Evolutionary conservation across 371 early-diverging fungal species (phyloP), one percentile per base, ranked within the genome.

Genomic region (Syncephalastrum contaminatum): DNA sequence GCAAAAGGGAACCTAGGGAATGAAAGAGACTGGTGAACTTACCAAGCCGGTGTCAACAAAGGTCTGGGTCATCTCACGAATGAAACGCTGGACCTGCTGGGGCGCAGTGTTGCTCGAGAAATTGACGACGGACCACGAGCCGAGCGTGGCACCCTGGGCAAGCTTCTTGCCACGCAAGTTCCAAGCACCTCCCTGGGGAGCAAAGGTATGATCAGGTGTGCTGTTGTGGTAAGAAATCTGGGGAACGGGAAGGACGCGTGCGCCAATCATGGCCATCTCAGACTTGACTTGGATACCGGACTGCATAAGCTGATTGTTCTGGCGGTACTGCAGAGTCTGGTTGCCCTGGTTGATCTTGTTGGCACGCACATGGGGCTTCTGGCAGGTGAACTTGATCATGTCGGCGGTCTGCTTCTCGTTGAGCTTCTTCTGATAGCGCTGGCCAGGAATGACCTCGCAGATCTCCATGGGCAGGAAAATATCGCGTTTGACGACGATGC

Each of bases 381-480:
- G 86, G 62, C 91, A 88, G 0, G 94, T 89, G 63, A 92, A 91
- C 59, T 84, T 89, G 70, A 97, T 93, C 93, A 96, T 94, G 51
- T 93, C 92, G 0, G 92, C 87, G 0, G 95, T 95, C 77, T 95
- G 88, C 27, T 73, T 77, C 43, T 92, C 93, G 61, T 89, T 87
- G 18, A 93, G 70, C 66, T 92, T 91, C 62, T 88, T 78, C 53
- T 76, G 65, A 62, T 82, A 83, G 22, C 91, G 83, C 73, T 94
- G 95, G 43, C 91, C 93, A 43, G 82, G 79, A 25, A 86, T 66
- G 16, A 96, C 70, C 22, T 83, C 80, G 71, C 96, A 95, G 25
- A 94, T 81, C 71, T 97, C 96, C 77, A 96, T 82, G 24, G 98
- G 97, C 25, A 97, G 68, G 55, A 76, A 82, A 19, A 76, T 64